Conservation (phyloP, 805 yeast genomes). For the Groenewaldozyma tartarivorans region DNA sequence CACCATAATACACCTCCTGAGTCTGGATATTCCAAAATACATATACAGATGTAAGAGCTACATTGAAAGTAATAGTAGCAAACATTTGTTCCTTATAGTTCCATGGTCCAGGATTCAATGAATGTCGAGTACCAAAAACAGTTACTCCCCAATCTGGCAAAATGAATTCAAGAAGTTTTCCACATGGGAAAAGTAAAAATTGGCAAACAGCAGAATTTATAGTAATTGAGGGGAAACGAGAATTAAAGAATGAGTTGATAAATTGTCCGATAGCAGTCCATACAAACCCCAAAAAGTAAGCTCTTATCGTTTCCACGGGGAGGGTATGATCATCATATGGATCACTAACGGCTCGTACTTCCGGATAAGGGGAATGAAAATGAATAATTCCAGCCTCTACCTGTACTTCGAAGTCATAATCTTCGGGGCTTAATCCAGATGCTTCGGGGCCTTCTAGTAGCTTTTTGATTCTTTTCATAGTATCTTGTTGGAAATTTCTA, state of each 20-base stretch:
- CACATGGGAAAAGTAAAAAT: slow-evolving; percentile 43
- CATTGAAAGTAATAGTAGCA: slow-evolving; percentile 30
- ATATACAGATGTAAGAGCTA: slow-evolving; percentile 13
- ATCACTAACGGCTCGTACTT: slow-evolving; percentile 45
- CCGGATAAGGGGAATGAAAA: slow-evolving; percentile 44
- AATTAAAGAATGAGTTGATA: slow-evolving; percentile 47
- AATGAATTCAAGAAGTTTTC: slow-evolving; percentile 32
- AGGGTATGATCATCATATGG: slow-evolving; percentile 38
- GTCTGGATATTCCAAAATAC: slow-evolving; percentile 13
- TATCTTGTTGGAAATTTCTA: slow-evolving; percentile 21
- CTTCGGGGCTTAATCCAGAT: slow-evolving; percentile 10
- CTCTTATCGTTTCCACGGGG: slow-evolving; percentile 41
- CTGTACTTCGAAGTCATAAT: slow-evolving; percentile 9
- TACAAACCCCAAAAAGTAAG: slow-evolving; percentile 26
- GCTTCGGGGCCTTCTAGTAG: slow-evolving; percentile 8
- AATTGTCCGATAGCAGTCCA: slow-evolving; percentile 48
- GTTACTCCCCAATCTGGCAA: slow-evolving; percentile 40
- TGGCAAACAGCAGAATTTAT: slow-evolving; percentile 37
- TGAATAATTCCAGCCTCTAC: slow-evolving; percentile 22
- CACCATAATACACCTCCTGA: slow-evolving; percentile 22
- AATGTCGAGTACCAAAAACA: slow-evolving; percentile 31
- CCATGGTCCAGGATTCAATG: slow-evolving; percentile 50
- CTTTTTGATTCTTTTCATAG: slow-evolving; percentile 27
- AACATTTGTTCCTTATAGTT: slow-evolving; percentile 53
- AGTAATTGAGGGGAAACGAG: slow-evolving; percentile 44